A percentile compares a stretch with the other conserved stretches of the same genome.
phyloP scores from a whole-genome alignment of 2,329 filamentous ascomycete species.

The Fusarium sp. region DNA sequence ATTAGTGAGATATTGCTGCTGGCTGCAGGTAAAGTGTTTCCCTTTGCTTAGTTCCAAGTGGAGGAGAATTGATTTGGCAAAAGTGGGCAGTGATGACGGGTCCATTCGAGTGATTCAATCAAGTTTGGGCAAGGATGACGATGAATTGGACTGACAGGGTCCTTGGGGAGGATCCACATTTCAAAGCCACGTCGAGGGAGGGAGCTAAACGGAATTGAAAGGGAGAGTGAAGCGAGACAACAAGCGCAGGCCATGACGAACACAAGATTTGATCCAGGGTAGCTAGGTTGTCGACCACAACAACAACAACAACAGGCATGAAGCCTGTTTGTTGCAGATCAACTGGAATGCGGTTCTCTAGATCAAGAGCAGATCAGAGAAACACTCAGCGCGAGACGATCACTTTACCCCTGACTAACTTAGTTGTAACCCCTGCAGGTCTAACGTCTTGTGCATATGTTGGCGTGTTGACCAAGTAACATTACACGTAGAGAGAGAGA shows the following conservation, averaged over 20 bases:
- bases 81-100: conserved; percentile 31
- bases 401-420: conserved; percentile 12
- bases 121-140: conserved; percentile 10
- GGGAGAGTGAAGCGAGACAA: conserved; percentile 28
- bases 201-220: conserved; percentile 10
- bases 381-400: background rate
- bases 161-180: background rate
- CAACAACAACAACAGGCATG: conserved; percentile 12
- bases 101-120: conserved; percentile 15
- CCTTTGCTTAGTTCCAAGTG: conserved; percentile 14
- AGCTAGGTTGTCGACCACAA: no score
- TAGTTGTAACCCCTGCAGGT: background rate
- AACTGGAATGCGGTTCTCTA: conserved; percentile 9
- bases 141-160: background rate
- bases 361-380: background rate
- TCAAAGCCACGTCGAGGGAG: conserved; percentile 27
- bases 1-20: conserved; percentile 7
- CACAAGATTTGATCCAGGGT: conserved; percentile 11
- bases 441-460: background rate
- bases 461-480: conserved; percentile 18
- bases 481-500: background rate
- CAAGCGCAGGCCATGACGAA: conserved; percentile 13
- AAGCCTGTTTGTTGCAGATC: background rate
- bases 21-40: conserved; percentile 36
- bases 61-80: conserved; percentile 16